Evolutionary conservation across 2,329 filamentous ascomycete species (phyloP).

Genomic region (Alternaria dauci): DNA sequence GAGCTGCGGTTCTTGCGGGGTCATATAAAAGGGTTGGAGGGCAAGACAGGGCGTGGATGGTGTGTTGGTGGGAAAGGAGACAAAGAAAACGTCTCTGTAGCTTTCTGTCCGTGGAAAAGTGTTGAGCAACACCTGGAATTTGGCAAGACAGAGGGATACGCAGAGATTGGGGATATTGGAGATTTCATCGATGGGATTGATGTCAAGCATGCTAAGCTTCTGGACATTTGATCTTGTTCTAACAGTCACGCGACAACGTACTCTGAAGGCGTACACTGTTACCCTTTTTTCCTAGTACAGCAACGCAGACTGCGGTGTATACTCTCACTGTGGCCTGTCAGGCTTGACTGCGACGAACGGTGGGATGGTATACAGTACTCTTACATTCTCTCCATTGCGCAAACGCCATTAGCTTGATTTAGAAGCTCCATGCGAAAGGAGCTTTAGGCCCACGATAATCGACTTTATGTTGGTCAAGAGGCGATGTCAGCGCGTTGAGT

Average conservation of each 20-base stretch:
- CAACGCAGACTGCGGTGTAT: neutral
- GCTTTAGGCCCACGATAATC: neutral
- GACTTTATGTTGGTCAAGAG: neutral
- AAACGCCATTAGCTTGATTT: neutral
- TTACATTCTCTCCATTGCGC: neutral
- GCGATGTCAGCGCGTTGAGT: neutral
- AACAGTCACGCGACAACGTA: neutral
- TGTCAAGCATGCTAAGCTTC: constrained; percentile 35
- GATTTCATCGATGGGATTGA: constrained; percentile 26
- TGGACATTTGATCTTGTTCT: constrained; percentile 21
- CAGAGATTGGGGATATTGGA: constrained; percentile 24
- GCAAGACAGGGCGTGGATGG: constrained; percentile 50
- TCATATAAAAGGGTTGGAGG: constrained; percentile 32
- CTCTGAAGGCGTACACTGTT: neutral
- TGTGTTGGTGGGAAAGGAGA: constrained; percentile 48
- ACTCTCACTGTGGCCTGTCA: neutral
- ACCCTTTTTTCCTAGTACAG: fast-evolving
- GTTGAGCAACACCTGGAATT: constrained; percentile 50
- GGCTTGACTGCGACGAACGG: neutral
- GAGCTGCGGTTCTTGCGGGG: constrained; percentile 37
- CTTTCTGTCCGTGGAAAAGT: constrained; percentile 52
- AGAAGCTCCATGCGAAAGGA: neutral
- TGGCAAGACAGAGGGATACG: constrained; percentile 42
- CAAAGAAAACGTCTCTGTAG: constrained; percentile 53
- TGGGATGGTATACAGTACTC: neutral